Evolutionary conservation across 2,329 filamentous ascomycete species (phyloP).

Genomic region (Curvularia hawaiiensis): DNA sequence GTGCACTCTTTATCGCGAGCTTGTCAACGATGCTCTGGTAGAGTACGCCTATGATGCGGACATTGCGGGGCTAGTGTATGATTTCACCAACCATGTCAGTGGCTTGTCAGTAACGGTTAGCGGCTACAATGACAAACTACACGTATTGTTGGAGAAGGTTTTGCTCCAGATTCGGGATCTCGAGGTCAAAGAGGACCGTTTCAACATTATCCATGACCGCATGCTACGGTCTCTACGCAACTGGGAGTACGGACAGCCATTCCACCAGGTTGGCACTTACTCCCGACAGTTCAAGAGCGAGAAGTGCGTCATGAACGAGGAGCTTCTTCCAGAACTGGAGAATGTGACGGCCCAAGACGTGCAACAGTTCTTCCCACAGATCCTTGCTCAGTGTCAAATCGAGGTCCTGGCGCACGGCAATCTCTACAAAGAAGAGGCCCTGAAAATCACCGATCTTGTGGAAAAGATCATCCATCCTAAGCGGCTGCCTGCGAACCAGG

Average conservation of each 20-base stretch:
- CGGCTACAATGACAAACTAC: constrained; percentile 96
- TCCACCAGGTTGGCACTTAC: constrained; percentile 84
- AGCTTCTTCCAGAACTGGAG: constrained; percentile 77
- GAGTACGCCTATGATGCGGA: constrained; percentile 98
- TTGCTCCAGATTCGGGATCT: constrained; percentile 82
- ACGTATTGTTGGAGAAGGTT: constrained; percentile 88
- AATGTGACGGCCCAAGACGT: constrained; percentile 76
- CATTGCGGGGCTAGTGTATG: constrained; percentile 85
- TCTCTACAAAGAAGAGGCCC: constrained; percentile 88
- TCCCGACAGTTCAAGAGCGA: constrained; percentile 80
- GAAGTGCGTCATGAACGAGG: constrained; percentile 77
- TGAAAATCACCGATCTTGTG: constrained; percentile 82
- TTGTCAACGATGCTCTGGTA: constrained; percentile 85
- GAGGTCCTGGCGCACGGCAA: constrained; percentile 92
- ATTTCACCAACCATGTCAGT: constrained; percentile 71
- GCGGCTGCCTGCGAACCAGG: constrained; percentile 75
- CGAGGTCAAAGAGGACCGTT: constrained; percentile 83
- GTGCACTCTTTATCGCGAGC: constrained; percentile 77
- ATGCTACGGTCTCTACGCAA: constrained; percentile 79
- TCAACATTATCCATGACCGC: constrained; percentile 89
- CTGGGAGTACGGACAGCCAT: constrained; percentile 86
- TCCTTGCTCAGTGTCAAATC: constrained; percentile 83
- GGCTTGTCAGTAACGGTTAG: constrained; percentile 80
- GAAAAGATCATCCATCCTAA: constrained; percentile 78
- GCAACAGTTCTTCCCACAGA: constrained; percentile 75